Evolutionary conservation across 441 rosid species (phyloP), one percentile per base, ranked within the genome.

Genomic region (Gossypium schwendimanii): DNA sequence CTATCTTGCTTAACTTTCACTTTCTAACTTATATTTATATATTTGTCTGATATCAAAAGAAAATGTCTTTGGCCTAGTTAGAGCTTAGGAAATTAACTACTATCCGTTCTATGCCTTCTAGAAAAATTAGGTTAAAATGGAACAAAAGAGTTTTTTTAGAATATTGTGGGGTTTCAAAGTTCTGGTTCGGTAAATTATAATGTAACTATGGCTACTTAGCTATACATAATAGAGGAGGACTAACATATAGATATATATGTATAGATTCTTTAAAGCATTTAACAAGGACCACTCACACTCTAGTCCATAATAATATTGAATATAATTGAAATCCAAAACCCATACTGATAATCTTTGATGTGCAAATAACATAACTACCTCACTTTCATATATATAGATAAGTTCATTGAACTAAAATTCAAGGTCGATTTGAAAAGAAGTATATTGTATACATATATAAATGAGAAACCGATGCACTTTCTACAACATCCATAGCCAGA

Each of bases 241-340:
- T 96, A 87, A 83, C 4, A 9, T 55, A 11, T 14, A 71, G 45
- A 12, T 47, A n/a, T 52, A 15, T 52, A 17, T 52, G 2, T 53
- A 53, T 7, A 41, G 86, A 82, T 85, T 84, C 90, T 87, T 89
- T 83, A 85, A 84, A 86, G 91, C 89, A 86, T 85, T 90, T 81
- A 88, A 6, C 57, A 76, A 65, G 92, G 93, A 88, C 90, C 92
- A 87, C 93, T 59, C 68, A 52, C 66, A 77, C 31, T 26, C 31
- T 3, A 26, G 31, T 3, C 31, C 4, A 26, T 26, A 26, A 26
- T 26, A 3, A 26, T 26, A 26, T 26, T 26, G 31, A 26, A 26
- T 26, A 26, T 3, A 26, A 26, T 3, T 0, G 4, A 26, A 26
- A 26, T 26, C 4, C 31, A 26, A 26, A 26, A 26, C 31, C 31